Base-by-base conservation (phyloP, 106 monocot species). In the Dendrobium huoshanense region DNA sequence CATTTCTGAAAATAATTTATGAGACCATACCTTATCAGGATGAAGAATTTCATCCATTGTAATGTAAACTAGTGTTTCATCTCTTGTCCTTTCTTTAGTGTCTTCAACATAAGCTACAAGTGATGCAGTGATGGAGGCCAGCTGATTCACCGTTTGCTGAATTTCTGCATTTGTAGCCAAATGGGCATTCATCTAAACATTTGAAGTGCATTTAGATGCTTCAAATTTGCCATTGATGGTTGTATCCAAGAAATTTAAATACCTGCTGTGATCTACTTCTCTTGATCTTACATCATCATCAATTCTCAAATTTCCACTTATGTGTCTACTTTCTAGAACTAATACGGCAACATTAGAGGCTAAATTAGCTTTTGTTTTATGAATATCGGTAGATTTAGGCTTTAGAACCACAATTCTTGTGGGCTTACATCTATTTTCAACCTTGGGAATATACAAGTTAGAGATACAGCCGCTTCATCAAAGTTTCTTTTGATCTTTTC, bases 361-460 rank as follows among this genome's bases (percentile, higher is more conserved):
- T 22, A 84, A 15, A 41, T 37, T 55, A 45, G 81, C 67, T 29
- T 77, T 83, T 13, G 55, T 55, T 29, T 84, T 87, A 67, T 48
- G 55, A 42, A 79, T 19, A 27, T 87, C 87, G 61, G 64, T 67
- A 47, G 87, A 81, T 48, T 83, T 95, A 77, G 95, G 92, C 77
- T 90, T 98, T 83, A 98, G 82, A 72, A 98, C 91, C 44, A 98
- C 92, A 84, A 98, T 98, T 72, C 91, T 90, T 8, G 95, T 98
- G 55, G 94, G 89, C 67, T 92, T 89, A 83, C 89, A 85, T 20
- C 83, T 67, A 83, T 47, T 80, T 77, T 84, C 91, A 41, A 78
- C 41, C 58, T 85, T 92, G 33, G 78, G 19, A 75, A 42, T 55
- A 58, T 64, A 75, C 13, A 78, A 81, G 75, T 41, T 55, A 75